Conservation (phyloP, 768 basidiomycete species). For the Sarcomyxa edulis region DNA sequence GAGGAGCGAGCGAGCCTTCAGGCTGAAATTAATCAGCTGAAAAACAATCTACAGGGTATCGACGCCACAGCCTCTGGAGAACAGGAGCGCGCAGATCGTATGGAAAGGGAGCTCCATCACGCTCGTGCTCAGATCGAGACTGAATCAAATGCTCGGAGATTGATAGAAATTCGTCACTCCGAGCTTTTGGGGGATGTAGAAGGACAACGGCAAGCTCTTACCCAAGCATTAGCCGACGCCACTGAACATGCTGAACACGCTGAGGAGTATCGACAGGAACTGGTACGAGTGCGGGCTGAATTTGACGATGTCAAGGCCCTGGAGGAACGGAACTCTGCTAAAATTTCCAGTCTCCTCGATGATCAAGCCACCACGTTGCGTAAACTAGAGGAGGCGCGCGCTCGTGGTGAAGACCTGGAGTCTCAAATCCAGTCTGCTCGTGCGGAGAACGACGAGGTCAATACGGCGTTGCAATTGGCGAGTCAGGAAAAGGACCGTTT, state of each 20-base stretch:
- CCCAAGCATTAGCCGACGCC: constrained; percentile 58
- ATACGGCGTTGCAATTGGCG: constrained; percentile 61
- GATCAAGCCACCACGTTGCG: constrained; percentile 72
- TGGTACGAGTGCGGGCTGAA: constrained; percentile 54
- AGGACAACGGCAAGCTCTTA: constrained; percentile 46
- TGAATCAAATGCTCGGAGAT: constrained; percentile 54
- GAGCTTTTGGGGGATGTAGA: constrained; percentile 55
- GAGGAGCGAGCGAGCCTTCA: constrained; percentile 54
- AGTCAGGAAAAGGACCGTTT: constrained; percentile 76
- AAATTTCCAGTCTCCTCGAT: constrained; percentile 60
- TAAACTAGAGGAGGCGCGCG: constrained; percentile 70
- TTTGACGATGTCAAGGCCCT: constrained; percentile 64
- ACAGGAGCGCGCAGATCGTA: constrained; percentile 44
- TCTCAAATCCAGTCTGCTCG: constrained; percentile 66
- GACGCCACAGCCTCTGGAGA: constrained; percentile 35
- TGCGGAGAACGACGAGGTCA: constrained; percentile 67
- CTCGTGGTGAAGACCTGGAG: constrained; percentile 71
- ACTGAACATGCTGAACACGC: constrained; percentile 59
- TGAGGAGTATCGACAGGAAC: constrained; percentile 57
- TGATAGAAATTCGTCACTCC: constrained; percentile 58
- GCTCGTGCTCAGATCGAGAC: constrained; percentile 59
- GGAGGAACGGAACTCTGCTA: constrained; percentile 58
- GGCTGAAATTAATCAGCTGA: constrained; percentile 52
- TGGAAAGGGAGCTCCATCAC: constrained; percentile 64
- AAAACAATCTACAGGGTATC: constrained; percentile 33